Percentiles rank a stretch among this genome's conserved stretches.
These are phyloP conservation scores for Xylaria telfairii DNA, from an alignment of 495 filamentous ascomycete species.

Conservation along the genomic window DNA sequence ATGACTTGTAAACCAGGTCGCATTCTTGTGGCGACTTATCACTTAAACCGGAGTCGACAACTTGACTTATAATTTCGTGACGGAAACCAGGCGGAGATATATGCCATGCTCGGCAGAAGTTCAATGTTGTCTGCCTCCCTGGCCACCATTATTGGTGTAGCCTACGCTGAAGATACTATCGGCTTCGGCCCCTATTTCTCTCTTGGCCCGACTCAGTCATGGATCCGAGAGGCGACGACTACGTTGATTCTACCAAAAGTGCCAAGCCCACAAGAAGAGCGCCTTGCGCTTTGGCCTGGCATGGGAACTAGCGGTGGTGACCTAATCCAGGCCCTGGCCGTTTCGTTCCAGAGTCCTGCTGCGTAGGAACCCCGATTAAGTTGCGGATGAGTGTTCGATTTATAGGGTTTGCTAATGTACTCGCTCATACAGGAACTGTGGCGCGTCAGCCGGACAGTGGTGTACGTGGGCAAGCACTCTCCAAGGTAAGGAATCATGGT, in stretches of 20 bases:
- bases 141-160: constrained; percentile 21
- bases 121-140: background rate
- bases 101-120: background rate
- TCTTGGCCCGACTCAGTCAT: constrained; percentile 43
- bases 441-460: constrained; percentile 43
- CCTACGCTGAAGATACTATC: constrained; percentile 29
- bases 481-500: constrained; percentile 23
- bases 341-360: constrained; percentile 41
- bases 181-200: constrained; percentile 46
- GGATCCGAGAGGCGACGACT: constrained; percentile 44
- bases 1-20: background rate
- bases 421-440: constrained; percentile 37
- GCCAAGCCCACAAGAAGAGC: constrained; percentile 39
- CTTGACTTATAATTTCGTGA: background rate
- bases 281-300: constrained; percentile 47
- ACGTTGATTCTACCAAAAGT: constrained; percentile 42
- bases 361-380: constrained; percentile 13
- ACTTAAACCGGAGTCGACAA: background rate
- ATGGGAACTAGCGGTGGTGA: constrained; percentile 50
- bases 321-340: constrained; percentile 46
- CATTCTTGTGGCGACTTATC: background rate
- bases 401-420: background rate
- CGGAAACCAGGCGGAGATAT: background rate
- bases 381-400: background rate
- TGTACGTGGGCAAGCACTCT: constrained; percentile 47